Percentiles rank a stretch among this genome's conserved stretches.
These are phyloP conservation scores for Mycosarcoma mackinlayi DNA, from an alignment of 1,284 basidiomycete species.

Conservation along the genomic window DNA sequence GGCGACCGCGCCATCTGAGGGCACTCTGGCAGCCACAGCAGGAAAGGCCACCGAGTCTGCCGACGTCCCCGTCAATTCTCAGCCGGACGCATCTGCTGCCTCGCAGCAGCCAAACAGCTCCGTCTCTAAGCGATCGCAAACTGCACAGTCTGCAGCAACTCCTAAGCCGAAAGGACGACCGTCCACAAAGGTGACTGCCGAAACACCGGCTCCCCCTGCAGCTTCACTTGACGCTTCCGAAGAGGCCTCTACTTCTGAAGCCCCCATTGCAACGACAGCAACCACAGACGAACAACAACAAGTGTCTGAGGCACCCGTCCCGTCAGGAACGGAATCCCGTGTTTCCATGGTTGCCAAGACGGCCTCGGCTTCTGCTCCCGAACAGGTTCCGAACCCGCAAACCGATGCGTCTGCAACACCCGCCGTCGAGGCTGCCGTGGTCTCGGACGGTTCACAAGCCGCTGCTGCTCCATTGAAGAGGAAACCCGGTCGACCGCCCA, in stretches of 20 bases:
- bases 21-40: background rate
- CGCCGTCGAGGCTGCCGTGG: background rate
- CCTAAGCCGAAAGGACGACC: conserved; percentile 12
- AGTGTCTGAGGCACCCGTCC: background rate
- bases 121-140: background rate
- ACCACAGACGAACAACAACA: background rate
- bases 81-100: background rate
- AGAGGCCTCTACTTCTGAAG: background rate
- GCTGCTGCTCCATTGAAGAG: conserved; percentile 2
- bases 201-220: background rate
- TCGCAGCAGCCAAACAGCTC: background rate
- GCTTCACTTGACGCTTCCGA: background rate
- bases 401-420: background rate
- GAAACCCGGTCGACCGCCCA: conserved; percentile 8
- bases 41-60: background rate
- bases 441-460: background rate
- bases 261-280: background rate
- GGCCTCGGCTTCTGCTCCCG: background rate
- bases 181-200: conserved; percentile 11
- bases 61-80: background rate
- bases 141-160: background rate
- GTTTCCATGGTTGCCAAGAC: background rate
- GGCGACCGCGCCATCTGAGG: background rate
- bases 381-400: background rate
- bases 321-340: background rate